Percentiles rank a stretch among this genome's conserved stretches.
Conservation (phyloP, 768 basidiomycete genomes). For the Lentinula sp. region DNA sequence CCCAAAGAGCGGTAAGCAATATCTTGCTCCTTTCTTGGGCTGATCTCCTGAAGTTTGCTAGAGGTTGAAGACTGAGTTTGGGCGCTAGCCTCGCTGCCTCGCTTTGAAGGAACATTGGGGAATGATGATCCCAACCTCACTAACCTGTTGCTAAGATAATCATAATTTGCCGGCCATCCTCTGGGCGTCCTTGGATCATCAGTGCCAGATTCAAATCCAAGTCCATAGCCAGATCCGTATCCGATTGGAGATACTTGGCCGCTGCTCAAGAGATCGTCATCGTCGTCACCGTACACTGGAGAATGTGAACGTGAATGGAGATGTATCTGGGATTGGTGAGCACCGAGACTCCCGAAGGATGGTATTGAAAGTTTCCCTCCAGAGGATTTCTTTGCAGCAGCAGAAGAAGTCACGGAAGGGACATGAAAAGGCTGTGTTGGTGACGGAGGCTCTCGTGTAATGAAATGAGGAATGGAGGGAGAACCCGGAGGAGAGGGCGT, state of each 20-base stretch:
- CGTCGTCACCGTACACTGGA: conserved; percentile 31
- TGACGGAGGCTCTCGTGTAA: neutral
- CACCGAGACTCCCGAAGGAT: neutral
- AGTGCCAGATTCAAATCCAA: neutral
- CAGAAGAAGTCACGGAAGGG: neutral
- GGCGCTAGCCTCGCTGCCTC: neutral
- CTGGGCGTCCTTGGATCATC: conserved; percentile 6
- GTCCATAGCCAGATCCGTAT: conserved; percentile 22
- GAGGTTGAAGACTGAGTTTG: neutral
- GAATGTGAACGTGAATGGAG: neutral
- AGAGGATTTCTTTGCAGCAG: neutral
- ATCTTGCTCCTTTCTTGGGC: neutral
- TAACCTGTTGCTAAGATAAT: neutral
- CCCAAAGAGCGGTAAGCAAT: neutral
- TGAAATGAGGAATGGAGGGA: neutral
- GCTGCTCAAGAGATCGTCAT: conserved; percentile 70
- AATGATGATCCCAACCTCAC: neutral
- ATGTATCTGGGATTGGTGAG: neutral
- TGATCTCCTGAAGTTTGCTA: neutral
- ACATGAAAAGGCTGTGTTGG: neutral
- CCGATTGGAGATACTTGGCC: conserved; percentile 72
- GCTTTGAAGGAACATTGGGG: neutral
- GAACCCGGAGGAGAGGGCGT: conserved; percentile 1
- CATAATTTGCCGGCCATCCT: neutral
- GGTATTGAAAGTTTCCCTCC: neutral